Evolutionary conservation across 2,329 filamentous ascomycete species (phyloP).

Genomic region (Coniochaeta ligniaria): DNA sequence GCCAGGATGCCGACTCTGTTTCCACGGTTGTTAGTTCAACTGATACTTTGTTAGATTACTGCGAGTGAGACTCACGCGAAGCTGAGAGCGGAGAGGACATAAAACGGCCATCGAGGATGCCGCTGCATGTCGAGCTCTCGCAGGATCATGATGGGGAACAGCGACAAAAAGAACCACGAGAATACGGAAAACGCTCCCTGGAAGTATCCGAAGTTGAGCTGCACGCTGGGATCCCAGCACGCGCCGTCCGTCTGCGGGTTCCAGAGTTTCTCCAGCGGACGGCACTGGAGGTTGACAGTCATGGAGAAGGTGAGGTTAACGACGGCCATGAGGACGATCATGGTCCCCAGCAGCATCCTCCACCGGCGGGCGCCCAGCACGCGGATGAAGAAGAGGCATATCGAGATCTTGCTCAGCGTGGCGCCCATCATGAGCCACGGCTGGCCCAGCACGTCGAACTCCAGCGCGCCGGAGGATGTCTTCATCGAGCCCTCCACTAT

Average conservation of each 20-base stretch:
- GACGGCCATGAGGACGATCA: conserved; percentile 22
- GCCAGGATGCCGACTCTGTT: conserved; percentile 23
- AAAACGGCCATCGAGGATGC: conserved; percentile 25
- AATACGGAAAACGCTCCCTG: conserved; percentile 28
- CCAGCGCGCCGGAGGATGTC: conserved; percentile 17
- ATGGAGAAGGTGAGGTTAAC: conserved; percentile 24
- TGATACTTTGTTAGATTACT: too few species aligned
- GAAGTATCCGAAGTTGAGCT: conserved; percentile 25
- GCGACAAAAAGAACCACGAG: conserved; percentile 26
- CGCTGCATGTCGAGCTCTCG: conserved; percentile 19
- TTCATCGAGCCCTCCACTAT: conserved; percentile 22
- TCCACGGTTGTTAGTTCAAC: not conserved
- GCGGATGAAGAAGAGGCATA: conserved; percentile 26
- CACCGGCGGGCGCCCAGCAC: conserved; percentile 20
- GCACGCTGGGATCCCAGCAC: conserved; percentile 24
- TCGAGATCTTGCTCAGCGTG: conserved; percentile 27
- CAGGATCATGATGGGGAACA: conserved; percentile 24
- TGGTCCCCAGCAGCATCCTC: conserved; percentile 20
- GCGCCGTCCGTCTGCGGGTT: conserved; percentile 17
- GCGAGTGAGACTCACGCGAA: conserved; percentile 17
- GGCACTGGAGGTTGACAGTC: conserved; percentile 27
- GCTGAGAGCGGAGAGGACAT: conserved; percentile 20
- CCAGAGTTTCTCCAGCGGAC: conserved; percentile 29
- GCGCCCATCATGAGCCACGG: conserved; percentile 27
- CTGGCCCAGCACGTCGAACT: conserved; percentile 26